phyloP scores from a whole-genome alignment of 176 grass and related monocot species.

The Musa troglodytarum region DNA sequence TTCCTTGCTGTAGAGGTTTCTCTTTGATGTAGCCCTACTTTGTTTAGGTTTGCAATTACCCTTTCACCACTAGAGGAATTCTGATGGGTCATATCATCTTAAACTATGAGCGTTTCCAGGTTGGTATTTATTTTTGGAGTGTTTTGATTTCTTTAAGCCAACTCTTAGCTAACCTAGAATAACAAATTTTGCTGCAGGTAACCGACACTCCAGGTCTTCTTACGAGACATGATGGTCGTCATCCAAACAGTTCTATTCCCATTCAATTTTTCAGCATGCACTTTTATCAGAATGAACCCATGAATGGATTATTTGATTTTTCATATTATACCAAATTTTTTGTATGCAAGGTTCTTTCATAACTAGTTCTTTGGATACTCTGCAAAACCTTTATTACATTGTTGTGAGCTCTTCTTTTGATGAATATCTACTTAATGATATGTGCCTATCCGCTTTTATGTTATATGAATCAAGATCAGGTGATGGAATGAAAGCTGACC shows the following conservation, averaged over 20 bases:
- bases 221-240: conserved; percentile 69
- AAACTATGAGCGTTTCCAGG: conserved; percentile 90
- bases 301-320: background rate
- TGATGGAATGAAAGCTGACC: too few relatives aligned
- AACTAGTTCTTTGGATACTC: background rate
- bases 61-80: conserved; percentile 95
- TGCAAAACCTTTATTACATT: background rate
- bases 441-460: background rate
- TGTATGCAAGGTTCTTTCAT: background rate
- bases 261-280: background rate
- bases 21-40: conserved; percentile 5
- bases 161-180: background rate
- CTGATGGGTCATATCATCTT: conserved; percentile 97
- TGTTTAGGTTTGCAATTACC: conserved; percentile 87
- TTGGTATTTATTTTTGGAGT: conserved; percentile 9
- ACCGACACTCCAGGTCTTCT: conserved; percentile 93
- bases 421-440: background rate
- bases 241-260: background rate
- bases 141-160: conserved; percentile 12
- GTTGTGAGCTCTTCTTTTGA: background rate
- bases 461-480: background rate
- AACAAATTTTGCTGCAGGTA: conserved; percentile 49
- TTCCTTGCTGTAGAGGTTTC: background rate
- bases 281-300: background rate
- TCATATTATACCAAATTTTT: background rate